A percentile compares a stretch with the other conserved stretches of the same genome.
Conservation (phyloP, 352 stramenopile species). For the Aphanomyces invadans region DNA sequence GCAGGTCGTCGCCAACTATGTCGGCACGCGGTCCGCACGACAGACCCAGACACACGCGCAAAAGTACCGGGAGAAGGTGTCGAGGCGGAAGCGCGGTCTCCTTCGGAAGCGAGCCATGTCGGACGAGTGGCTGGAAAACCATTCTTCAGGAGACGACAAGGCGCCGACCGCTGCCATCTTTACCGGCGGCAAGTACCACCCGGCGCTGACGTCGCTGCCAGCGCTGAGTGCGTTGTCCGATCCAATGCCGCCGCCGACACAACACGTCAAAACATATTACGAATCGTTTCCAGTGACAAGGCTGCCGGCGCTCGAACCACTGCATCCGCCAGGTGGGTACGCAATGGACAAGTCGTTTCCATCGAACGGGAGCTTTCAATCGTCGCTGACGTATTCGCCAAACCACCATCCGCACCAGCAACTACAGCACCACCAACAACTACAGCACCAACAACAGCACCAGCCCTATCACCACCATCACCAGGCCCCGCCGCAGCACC, state of each 20-base stretch:
- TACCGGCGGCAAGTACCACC: not conserved
- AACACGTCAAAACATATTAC: not conserved
- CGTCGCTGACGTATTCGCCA: not conserved
- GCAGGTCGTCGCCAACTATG: conserved; percentile 50
- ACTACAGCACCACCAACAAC: not conserved
- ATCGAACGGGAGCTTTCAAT: not conserved
- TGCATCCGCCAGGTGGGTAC: not conserved
- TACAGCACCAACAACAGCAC: not conserved
- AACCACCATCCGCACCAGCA: not conserved
- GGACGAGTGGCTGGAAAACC: conserved; percentile 13
- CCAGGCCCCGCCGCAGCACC: not conserved
- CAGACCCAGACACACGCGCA: conserved; percentile 64
- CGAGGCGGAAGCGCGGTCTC: conserved; percentile 37
- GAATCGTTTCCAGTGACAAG: no score
- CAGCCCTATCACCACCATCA: not conserved
- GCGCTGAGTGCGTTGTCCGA: not conserved
- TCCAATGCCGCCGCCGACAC: not conserved
- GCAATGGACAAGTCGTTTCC: not conserved
- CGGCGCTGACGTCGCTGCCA: not conserved
- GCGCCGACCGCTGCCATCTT: not conserved
- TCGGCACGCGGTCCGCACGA: conserved; percentile 52
- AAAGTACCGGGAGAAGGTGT: conserved; percentile 61
- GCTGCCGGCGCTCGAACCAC: not conserved
- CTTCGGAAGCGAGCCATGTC: conserved; percentile 19
- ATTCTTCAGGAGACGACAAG: not conserved